A percentile compares a stretch with the other conserved stretches of the same genome.
Evolutionary conservation across 495 filamentous ascomycete genomes (phyloP).

Genomic region (Penicillium diatomitis): DNA sequence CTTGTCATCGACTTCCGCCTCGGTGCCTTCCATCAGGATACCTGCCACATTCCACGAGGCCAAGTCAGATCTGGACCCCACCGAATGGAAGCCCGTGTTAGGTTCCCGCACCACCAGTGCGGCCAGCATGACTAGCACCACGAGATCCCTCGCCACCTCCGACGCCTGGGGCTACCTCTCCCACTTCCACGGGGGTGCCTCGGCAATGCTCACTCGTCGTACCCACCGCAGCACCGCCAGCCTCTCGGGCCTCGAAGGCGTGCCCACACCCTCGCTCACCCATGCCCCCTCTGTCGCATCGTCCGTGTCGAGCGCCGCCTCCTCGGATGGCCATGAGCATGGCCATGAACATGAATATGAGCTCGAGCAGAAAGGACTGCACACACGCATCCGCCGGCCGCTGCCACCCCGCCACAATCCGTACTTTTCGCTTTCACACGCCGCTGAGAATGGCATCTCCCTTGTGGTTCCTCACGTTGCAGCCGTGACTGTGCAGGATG

Average conservation of each 20-base stretch:
- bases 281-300: conserved; percentile 39
- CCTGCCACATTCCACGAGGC: conserved; percentile 26
- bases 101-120: neutral
- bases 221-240: conserved; percentile 24
- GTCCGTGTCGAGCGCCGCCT: conserved; percentile 30
- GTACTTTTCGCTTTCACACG: conserved; percentile 23
- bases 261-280: conserved; percentile 22
- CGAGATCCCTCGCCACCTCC: conserved; percentile 25
- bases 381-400: conserved; percentile 15
- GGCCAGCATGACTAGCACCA: neutral
- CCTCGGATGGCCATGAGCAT: conserved; percentile 28
- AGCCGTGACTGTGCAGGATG: conserved; percentile 5
- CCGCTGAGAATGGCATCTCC: conserved; percentile 30
- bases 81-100: conserved; percentile 51
- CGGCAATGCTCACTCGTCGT: conserved; percentile 21
- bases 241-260: conserved; percentile 25
- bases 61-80: conserved; percentile 47
- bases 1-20: conserved; percentile 10
- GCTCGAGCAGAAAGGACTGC: too few relatives aligned
- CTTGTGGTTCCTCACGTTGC: conserved; percentile 34
- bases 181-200: conserved; percentile 32
- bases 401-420: conserved; percentile 36
- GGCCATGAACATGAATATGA: conserved; percentile 5
- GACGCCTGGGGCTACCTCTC: conserved; percentile 44
- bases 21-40: conserved; percentile 31